These are phyloP conservation scores for Lactarius tabidus DNA, from an alignment of 768 basidiomycete species.

Conservation along the genomic window DNA sequence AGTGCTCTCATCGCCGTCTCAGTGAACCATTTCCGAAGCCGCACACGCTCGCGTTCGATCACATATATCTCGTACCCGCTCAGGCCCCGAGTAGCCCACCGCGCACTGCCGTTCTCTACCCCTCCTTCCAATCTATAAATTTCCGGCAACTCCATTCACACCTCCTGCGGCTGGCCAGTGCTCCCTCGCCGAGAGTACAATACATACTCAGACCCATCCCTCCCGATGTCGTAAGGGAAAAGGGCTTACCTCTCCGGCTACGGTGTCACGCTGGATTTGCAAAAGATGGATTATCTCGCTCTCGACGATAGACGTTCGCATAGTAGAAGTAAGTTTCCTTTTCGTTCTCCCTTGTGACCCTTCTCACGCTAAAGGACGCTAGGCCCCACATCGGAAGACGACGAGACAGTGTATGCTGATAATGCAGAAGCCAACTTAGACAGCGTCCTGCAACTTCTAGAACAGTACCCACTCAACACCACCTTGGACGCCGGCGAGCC, in stretches of 20 bases:
- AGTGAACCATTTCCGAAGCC: conserved; percentile 39
- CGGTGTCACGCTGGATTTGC: conserved; percentile 87
- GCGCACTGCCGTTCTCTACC: conserved; percentile 76
- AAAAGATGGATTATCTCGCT: conserved; percentile 96
- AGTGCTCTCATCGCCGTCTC: neutral
- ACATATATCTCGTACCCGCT: conserved; percentile 53
- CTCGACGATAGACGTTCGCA: conserved; percentile 73
- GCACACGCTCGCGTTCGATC: conserved; percentile 70
- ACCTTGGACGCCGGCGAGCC: conserved; percentile 43
- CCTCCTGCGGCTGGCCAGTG: conserved; percentile 48
- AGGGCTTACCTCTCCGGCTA: conserved; percentile 74
- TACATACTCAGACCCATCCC: conserved; percentile 76
- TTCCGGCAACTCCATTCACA: conserved; percentile 69
- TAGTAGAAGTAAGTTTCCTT: conserved; percentile 26
- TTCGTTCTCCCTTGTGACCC: neutral
- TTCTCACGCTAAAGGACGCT: neutral
- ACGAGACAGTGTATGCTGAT: neutral
- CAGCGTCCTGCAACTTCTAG: conserved; percentile 23
- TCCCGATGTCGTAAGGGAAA: conserved; percentile 31
- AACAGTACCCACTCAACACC: conserved; percentile 33
- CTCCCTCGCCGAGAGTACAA: conserved; percentile 48
- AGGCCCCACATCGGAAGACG: conserved; percentile 16
- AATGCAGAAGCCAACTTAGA: conserved; percentile 17
- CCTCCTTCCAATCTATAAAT: conserved; percentile 55
- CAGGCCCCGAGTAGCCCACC: conserved; percentile 44